phyloP scores from a whole-genome alignment of 495 filamentous ascomycete genomes.

The Cercophora scortea region DNA sequence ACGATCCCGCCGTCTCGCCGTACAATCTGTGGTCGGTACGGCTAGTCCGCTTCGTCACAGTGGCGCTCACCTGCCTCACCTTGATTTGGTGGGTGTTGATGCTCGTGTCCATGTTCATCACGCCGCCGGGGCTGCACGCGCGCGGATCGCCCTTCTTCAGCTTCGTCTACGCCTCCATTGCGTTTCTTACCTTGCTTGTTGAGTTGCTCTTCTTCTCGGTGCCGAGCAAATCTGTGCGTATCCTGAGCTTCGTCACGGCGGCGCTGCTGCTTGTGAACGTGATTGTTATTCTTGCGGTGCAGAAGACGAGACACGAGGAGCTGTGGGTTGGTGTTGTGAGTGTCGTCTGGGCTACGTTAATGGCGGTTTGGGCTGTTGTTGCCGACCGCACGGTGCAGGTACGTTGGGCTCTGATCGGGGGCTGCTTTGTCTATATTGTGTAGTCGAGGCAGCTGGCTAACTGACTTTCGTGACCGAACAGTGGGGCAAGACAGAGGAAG shows the following conservation, averaged over 20 bases:
- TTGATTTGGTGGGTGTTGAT: slow-evolving; percentile 89
- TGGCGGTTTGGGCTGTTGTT: slow-evolving; percentile 33
- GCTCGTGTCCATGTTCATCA: slow-evolving; percentile 80
- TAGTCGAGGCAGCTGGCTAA: too few species aligned
- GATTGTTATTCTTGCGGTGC: slow-evolving; percentile 67
- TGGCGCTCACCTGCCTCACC: slow-evolving; percentile 61
- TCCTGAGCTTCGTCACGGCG: slow-evolving; percentile 57
- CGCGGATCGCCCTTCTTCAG: slow-evolving; percentile 87
- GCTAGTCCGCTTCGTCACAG: slow-evolving; percentile 61
- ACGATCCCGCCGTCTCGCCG: slow-evolving; percentile 92
- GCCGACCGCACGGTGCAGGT: slow-evolving; percentile 54
- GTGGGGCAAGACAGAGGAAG: slow-evolving; percentile 88
- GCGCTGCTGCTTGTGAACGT: slow-evolving; percentile 71
- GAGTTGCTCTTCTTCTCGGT: slow-evolving; percentile 80
- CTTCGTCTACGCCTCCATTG: slow-evolving; percentile 70
- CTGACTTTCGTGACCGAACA: too few species aligned
- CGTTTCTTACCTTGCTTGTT: slow-evolving; percentile 62
- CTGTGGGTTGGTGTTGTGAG: slow-evolving; percentile 83
- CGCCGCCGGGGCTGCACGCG: slow-evolving; percentile 72
- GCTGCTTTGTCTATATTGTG: too few species aligned
- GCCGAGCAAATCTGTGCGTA: slow-evolving; percentile 67
- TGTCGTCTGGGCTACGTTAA: slow-evolving; percentile 59
- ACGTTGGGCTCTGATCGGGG: too few species aligned
- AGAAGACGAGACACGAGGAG: slow-evolving; percentile 70
- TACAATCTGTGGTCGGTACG: slow-evolving; percentile 93